Evolutionary conservation across 768 basidiomycete species (phyloP).

Genomic region (Solioccasus polychromus): DNA sequence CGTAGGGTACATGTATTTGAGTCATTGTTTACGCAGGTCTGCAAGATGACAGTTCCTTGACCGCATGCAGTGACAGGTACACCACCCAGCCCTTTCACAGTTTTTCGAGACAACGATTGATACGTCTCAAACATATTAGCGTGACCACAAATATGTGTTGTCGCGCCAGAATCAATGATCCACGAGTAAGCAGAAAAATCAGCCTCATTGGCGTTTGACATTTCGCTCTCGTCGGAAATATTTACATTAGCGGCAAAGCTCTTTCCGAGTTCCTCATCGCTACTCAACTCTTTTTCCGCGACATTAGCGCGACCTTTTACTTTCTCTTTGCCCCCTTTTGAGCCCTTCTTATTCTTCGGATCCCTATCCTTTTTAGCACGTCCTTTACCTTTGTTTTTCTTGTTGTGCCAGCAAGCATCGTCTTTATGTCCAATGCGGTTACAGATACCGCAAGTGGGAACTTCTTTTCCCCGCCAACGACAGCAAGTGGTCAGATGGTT

Average conservation of each 20-base stretch:
- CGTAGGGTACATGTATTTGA: background rate
- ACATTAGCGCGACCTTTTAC: background rate
- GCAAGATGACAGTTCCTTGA: background rate
- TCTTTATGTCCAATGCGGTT: background rate
- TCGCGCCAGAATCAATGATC: conserved; percentile 1
- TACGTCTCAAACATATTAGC: background rate
- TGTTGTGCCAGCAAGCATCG: background rate
- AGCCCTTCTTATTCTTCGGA: background rate
- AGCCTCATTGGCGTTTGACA: background rate
- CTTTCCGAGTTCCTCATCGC: background rate
- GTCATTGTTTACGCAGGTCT: background rate
- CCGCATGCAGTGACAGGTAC: background rate
- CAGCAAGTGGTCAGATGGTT: background rate
- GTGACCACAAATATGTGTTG: conserved; percentile 1
- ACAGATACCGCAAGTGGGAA: background rate
- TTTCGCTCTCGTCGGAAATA: background rate
- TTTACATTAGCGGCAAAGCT: background rate
- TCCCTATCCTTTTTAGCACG: background rate
- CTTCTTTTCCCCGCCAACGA: background rate
- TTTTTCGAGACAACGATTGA: background rate
- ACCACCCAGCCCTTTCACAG: background rate
- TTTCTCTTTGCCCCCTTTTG: too few species aligned
- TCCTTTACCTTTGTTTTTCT: background rate
- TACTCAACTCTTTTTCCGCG: too few species aligned
- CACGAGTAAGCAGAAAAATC: conserved; percentile 5